Evolutionary conservation across 2,329 filamentous ascomycete species (phyloP).

Genomic region (Calonectria pteridis): DNA sequence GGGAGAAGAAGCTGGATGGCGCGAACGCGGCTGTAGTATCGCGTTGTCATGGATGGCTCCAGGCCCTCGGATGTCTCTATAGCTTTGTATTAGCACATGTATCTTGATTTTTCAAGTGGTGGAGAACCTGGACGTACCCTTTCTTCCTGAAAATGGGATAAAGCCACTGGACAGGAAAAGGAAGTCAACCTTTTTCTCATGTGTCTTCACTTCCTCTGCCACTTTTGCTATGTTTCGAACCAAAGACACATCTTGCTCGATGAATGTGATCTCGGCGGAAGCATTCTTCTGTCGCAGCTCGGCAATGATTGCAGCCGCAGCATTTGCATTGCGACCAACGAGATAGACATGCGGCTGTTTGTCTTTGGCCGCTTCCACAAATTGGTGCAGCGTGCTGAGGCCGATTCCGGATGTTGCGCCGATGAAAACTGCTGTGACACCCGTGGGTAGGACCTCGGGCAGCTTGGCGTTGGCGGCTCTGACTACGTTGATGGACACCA

Average conservation of each 20-base stretch:
- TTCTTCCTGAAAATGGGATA: conserved; percentile 38
- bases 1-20: conserved; percentile 70
- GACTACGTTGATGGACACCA: conserved; percentile 1
- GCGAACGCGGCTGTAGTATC: conserved; percentile 69
- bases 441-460: conserved; percentile 5
- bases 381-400: conserved; percentile 58
- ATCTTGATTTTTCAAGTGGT: not conserved
- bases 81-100: not conserved
- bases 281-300: conserved; percentile 59
- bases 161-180: conserved; percentile 58
- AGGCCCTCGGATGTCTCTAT: conserved; percentile 69
- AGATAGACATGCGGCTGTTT: conserved; percentile 61
- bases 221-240: conserved; percentile 62
- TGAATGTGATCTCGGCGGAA: conserved; percentile 58
- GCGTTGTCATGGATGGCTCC: conserved; percentile 63
- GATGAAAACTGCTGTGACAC: conserved; percentile 59
- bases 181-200: conserved; percentile 59
- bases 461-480: conserved; percentile 6
- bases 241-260: conserved; percentile 62
- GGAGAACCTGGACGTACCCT: conserved; percentile 21
- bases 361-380: conserved; percentile 50
- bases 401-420: conserved; percentile 67
- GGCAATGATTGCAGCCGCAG: conserved; percentile 52
- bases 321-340: conserved; percentile 56
- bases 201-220: conserved; percentile 56